Evolutionary conservation across 192 early-diverging fungal species (phyloP).

Genomic region (Pilaira anomala): DNA sequence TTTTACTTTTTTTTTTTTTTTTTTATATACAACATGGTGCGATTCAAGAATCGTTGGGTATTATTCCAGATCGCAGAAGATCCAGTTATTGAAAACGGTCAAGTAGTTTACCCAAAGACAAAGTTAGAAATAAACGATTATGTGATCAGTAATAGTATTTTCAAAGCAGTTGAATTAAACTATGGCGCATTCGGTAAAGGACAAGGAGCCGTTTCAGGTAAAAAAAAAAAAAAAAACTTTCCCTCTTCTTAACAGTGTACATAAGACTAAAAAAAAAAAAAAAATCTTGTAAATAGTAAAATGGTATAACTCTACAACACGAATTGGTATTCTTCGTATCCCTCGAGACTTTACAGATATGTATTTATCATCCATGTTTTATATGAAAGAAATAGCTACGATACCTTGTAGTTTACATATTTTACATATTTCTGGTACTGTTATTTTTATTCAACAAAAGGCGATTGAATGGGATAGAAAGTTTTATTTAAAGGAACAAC

Average conservation of each 20-base stretch:
- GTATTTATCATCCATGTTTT: conserved; percentile 18
- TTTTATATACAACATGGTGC: conserved; percentile 23
- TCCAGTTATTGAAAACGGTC: conserved; percentile 9
- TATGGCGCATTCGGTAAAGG: conserved; percentile 24
- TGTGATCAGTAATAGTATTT: not conserved
- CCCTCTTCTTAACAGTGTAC: not conserved
- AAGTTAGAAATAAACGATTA: conserved; percentile 9
- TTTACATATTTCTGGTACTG: conserved; percentile 20
- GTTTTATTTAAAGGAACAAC: conserved; percentile 20
- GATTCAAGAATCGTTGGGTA: conserved; percentile 30
- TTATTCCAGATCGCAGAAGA: conserved; percentile 26
- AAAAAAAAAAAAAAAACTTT: not conserved
- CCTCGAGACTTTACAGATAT: conserved; percentile 17
- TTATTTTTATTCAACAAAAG: conserved; percentile 22
- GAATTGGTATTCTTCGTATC: conserved; percentile 18
- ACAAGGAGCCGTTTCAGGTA: not conserved
- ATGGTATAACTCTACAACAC: conserved; percentile 26
- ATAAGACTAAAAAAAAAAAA: not conserved
- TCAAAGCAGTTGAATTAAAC: conserved; percentile 1
- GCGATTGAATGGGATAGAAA: conserved; percentile 23
- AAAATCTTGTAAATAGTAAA: conserved; percentile 21
- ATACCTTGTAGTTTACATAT: conserved; percentile 13
- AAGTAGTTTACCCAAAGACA: conserved; percentile 13
- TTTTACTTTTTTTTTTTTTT: not conserved
- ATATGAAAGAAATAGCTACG: conserved; percentile 20